These are phyloP conservation scores for Yamadazyma songkhlaensis DNA, from an alignment of 1,139 yeast species.

Conservation along the genomic window DNA sequence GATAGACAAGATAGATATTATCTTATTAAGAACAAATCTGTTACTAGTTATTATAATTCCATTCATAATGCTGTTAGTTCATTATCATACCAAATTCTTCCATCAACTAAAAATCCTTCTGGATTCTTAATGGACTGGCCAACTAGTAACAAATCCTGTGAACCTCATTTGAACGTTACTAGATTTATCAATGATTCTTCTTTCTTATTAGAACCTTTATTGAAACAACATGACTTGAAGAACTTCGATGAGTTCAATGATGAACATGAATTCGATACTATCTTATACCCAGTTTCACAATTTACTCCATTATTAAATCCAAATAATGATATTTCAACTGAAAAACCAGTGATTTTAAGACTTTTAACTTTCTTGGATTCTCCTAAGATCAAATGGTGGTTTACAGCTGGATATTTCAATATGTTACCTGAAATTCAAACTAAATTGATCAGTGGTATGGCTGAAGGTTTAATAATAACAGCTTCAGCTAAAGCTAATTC, in stretches of 20 bases:
- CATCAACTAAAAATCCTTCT: slow-evolving; percentile 34
- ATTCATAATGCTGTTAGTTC: slow-evolving; percentile 66
- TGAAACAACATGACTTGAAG: slow-evolving; percentile 42
- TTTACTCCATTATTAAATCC: slow-evolving; percentile 73
- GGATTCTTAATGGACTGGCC: slow-evolving; percentile 77
- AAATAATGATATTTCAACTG: slow-evolving; percentile 67
- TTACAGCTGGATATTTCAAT: slow-evolving; percentile 97
- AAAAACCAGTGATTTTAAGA: slow-evolving; percentile 65
- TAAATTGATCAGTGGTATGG: slow-evolving; percentile 57
- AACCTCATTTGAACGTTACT: slow-evolving; percentile 61
- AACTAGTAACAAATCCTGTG: slow-evolving; percentile 61
- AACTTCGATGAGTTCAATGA: slow-evolving; percentile 34
- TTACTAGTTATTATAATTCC: slow-evolving; percentile 71
- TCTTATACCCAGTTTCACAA: slow-evolving; percentile 92
- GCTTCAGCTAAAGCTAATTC: slow-evolving; percentile 95
- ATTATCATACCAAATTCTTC: slow-evolving; percentile 61
- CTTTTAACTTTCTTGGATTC: slow-evolving; percentile 58
- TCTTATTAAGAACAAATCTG: slow-evolving; percentile 51
- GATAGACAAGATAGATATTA: slow-evolving; percentile 94
- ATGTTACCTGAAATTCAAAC: slow-evolving; percentile 73
- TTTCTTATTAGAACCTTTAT: slow-evolving; percentile 51
- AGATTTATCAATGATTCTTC: slow-evolving; percentile 63
- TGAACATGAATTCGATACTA: slow-evolving; percentile 46
- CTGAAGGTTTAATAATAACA: slow-evolving; percentile 73
- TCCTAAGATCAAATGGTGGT: slow-evolving; percentile 67